phyloP scores from a whole-genome alignment of 441 rosid genomes.

The Gossypium schwendimanii region DNA sequence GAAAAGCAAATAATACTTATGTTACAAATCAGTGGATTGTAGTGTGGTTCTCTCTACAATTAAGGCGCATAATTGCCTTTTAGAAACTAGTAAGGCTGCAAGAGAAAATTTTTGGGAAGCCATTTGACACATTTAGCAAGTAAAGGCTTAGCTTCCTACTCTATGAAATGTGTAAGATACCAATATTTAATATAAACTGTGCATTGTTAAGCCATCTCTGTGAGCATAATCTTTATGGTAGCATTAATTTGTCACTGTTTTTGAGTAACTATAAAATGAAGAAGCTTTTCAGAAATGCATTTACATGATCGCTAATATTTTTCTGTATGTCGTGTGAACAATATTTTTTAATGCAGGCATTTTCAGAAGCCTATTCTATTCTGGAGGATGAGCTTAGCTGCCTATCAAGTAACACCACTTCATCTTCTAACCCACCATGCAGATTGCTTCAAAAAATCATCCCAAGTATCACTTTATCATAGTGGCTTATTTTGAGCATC shows the following conservation, averaged over 20 bases:
- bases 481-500: constrained; percentile 11
- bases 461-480: constrained; percentile 50
- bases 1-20: background rate
- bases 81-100: background rate
- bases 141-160: background rate
- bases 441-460: constrained; percentile 73
- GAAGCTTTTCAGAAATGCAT: background rate
- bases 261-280: background rate
- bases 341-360: constrained; percentile 57
- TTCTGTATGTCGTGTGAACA: constrained; percentile 7
- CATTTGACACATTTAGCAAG: background rate
- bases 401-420: constrained; percentile 39
- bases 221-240: background rate
- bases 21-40: constrained; percentile 3
- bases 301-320: constrained; percentile 1
- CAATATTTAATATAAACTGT: background rate
- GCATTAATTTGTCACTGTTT: background rate
- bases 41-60: background rate
- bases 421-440: constrained; percentile 36
- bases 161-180: background rate
- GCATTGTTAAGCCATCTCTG: background rate
- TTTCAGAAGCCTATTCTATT: constrained; percentile 85
- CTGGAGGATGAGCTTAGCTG: constrained; percentile 70
- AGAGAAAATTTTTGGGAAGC: background rate
- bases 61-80: background rate